Evolutionary conservation across 306 rosid species (phyloP).

Genomic region (Acacia confusa): DNA sequence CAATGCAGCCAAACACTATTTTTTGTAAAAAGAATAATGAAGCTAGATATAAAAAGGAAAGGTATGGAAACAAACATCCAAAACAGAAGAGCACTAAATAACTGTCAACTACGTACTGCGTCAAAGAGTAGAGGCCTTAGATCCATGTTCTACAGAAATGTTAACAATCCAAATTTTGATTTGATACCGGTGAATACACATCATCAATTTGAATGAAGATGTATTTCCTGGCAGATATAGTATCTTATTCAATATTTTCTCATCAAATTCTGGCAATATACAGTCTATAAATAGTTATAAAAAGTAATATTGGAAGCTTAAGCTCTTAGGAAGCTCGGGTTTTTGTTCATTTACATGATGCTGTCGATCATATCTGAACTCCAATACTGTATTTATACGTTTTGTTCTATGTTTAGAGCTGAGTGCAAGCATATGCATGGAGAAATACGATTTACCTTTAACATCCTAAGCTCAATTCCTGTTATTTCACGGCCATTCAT

Average conservation of each 20-base stretch:
- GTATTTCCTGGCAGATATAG: constrained; percentile 15
- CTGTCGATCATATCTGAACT: neutral
- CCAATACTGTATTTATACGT: constrained; percentile 15
- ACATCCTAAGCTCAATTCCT: constrained; percentile 72
- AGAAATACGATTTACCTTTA: constrained; percentile 55
- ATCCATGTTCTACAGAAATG: neutral
- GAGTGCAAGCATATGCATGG: constrained; percentile 14
- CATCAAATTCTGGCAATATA: neutral
- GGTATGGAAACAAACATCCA: constrained; percentile 19
- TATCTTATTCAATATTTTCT: constrained; percentile 23
- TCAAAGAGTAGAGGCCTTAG: neutral
- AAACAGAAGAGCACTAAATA: neutral
- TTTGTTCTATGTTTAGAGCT: constrained; percentile 2
- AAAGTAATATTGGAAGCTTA: neutral
- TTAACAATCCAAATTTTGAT: neutral
- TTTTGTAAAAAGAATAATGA: neutral
- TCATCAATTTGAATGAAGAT: neutral
- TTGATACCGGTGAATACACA: neutral
- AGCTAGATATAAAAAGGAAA: constrained; percentile 10
- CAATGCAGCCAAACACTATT: constrained; percentile 8
- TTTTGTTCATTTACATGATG: neutral
- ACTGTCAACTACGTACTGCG: neutral
- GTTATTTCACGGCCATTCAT: constrained; percentile 94
- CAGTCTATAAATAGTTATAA: constrained; percentile 1
- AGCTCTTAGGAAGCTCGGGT: constrained; percentile 1